Conservation (phyloP, 306 rosid genomes). For the Ziziphus jujuba region DNA sequence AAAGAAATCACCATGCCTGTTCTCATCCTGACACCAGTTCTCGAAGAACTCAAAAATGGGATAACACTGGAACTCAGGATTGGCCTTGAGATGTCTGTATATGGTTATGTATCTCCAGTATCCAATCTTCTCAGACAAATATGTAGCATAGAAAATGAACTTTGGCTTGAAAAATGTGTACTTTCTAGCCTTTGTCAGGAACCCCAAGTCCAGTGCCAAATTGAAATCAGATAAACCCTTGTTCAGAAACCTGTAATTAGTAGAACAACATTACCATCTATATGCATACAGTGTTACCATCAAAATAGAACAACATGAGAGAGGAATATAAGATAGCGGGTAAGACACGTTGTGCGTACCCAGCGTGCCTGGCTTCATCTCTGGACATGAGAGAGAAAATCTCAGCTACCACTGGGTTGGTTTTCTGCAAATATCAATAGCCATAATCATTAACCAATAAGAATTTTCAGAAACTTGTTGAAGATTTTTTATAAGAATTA, state of each 20-base stretch:
- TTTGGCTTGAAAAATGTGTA: constrained; percentile 98
- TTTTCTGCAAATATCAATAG: constrained; percentile 65
- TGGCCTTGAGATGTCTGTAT: constrained; percentile 90
- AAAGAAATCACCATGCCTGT: constrained; percentile 96
- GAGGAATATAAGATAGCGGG: constrained; percentile 5
- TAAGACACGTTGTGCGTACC: constrained; percentile 42
- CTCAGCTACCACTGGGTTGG: constrained; percentile 99
- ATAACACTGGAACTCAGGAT: constrained; percentile 88
- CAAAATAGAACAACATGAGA: background rate
- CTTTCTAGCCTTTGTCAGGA: constrained; percentile 92
- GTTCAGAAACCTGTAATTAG: constrained; percentile 73
- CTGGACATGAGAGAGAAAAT: constrained; percentile 99
- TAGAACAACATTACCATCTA: background rate
- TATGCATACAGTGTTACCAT: background rate
- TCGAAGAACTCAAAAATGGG: constrained; percentile 97
- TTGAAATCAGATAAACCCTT: constrained; percentile 98
- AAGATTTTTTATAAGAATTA: no score
- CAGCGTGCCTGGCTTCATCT: constrained; percentile 99
- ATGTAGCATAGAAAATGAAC: constrained; percentile 96
- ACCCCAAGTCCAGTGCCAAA: constrained; percentile 98
- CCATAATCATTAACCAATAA: constrained; percentile 21
- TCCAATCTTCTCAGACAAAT: constrained; percentile 96
- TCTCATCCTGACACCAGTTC: constrained; percentile 99
- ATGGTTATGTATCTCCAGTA: constrained; percentile 98
- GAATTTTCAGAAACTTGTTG: background rate